Evolutionary conservation across 2,329 filamentous ascomycete genomes (phyloP).

Genomic region (Gnomoniopsis smithogilvyi): DNA sequence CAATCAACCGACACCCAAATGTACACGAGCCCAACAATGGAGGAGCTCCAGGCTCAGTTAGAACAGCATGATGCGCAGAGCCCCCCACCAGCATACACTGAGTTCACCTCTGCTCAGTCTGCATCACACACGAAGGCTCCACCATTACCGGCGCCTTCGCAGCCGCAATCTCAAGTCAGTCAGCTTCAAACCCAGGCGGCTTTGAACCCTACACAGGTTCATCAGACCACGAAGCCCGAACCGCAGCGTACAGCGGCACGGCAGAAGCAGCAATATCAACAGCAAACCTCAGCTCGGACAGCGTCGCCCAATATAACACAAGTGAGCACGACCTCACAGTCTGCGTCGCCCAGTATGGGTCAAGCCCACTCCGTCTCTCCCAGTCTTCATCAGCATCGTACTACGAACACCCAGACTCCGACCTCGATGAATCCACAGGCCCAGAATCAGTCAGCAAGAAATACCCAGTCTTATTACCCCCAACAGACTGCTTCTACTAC

Average conservation of each 20-base stretch:
- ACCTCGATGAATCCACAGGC: constrained; percentile 13
- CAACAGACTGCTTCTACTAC: constrained; percentile 6
- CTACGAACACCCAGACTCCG: constrained; percentile 14
- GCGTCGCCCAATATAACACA: constrained; percentile 16
- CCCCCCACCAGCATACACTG: background rate
- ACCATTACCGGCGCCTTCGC: background rate
- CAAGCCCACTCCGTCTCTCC: constrained; percentile 11
- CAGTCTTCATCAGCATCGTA: constrained; percentile 15
- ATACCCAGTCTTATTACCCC: constrained; percentile 13
- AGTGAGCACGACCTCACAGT: constrained; percentile 15
- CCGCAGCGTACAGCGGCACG: constrained; percentile 16
- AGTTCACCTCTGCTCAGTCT: constrained; percentile 1
- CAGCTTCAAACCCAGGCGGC: constrained; percentile 8
- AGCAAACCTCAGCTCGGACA: constrained; percentile 14
- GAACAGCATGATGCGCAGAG: constrained; percentile 12
- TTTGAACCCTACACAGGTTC: constrained; percentile 14
- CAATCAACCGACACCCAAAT: constrained; percentile 9
- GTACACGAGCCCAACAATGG: constrained; percentile 17
- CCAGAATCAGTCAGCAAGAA: constrained; percentile 14
- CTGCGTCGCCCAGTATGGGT: constrained; percentile 15
- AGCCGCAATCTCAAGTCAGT: background rate
- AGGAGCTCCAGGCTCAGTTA: constrained; percentile 17
- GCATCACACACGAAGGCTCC: constrained; percentile 5
- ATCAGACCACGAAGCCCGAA: constrained; percentile 20
- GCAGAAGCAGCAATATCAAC: constrained; percentile 20